Percentiles rank a stretch among this genome's conserved stretches.
phyloP scores from a whole-genome alignment of 257 asterid genomes.

The Gentiana macrophylla region DNA sequence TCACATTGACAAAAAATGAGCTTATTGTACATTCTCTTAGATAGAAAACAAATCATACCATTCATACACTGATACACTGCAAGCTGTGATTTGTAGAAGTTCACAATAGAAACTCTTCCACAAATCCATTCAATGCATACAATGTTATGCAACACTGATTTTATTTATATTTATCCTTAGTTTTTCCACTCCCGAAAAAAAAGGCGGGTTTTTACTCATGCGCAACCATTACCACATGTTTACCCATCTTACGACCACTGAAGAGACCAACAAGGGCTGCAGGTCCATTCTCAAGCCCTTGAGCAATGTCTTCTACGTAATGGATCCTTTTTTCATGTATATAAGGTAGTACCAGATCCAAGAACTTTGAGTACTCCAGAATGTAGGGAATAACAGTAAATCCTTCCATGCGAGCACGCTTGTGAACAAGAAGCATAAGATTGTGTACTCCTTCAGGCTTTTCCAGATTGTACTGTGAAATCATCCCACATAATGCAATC shows the following conservation, averaged over 20 bases:
- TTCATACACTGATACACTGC: no score
- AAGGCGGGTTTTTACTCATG: background rate
- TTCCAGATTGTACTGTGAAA: conserved; percentile 16
- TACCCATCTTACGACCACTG: conserved; percentile 4
- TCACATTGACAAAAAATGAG: no score
- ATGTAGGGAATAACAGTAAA: conserved; percentile 4
- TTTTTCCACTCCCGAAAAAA: no score
- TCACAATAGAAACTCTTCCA: no score
- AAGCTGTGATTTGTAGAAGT: no score
- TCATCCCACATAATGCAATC: conserved; percentile 11
- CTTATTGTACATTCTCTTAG: no score
- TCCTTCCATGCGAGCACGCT: conserved; percentile 11
- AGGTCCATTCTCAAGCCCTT: conserved; percentile 12
- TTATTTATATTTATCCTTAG: no score
- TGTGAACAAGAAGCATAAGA: conserved; percentile 5
- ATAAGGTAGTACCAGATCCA: background rate
- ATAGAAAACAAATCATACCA: no score
- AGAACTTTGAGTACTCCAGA: background rate
- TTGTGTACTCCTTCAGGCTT: conserved; percentile 10
- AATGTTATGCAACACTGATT: no score
- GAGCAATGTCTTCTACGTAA: conserved; percentile 12
- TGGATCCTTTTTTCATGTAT: background rate
- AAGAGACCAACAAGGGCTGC: conserved; percentile 2
- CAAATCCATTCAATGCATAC: no score
- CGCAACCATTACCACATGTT: conserved; percentile 5